Percentiles rank a stretch among this genome's conserved stretches.
phyloP scores from a whole-genome alignment of 2,329 filamentous ascomycete species.

The Fusarium temperatum region DNA sequence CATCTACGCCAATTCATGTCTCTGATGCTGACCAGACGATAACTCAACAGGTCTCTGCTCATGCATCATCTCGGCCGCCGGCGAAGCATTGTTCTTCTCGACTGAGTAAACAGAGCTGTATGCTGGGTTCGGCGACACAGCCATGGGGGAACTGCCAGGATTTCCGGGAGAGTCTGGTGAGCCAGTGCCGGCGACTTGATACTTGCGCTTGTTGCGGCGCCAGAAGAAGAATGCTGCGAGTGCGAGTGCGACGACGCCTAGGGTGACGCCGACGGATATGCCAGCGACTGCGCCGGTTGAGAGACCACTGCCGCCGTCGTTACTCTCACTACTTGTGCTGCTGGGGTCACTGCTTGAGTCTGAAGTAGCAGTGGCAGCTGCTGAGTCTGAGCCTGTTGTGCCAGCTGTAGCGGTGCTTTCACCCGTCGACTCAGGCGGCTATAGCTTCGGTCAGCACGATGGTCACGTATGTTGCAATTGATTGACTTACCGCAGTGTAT shows the following conservation, averaged over 20 bases:
- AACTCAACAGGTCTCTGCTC: not conserved
- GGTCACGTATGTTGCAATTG: fast-evolving
- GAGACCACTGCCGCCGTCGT: not conserved
- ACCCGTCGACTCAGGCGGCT: slow-evolving; percentile 7
- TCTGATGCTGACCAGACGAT: not conserved
- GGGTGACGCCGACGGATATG: not conserved
- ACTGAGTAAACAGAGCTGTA: not conserved
- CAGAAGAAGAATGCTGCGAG: slow-evolving; percentile 19
- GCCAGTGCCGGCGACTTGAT: not conserved
- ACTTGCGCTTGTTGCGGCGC: slow-evolving; percentile 15
- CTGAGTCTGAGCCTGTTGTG: not conserved
- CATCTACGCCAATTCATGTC: slow-evolving; percentile 15
- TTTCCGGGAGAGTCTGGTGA: not conserved
- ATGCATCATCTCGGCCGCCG: not conserved
- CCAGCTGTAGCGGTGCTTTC: not conserved
- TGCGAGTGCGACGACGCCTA: slow-evolving; percentile 4
- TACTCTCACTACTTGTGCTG: not conserved
- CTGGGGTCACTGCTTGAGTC: not conserved
- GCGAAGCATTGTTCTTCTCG: not conserved
- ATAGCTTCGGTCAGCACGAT: not conserved
- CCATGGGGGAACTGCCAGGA: not conserved
- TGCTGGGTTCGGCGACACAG: not conserved
- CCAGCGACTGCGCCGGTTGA: slow-evolving; percentile 20
- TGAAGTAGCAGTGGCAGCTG: not conserved
- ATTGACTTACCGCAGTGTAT: slow-evolving; percentile 21